Conservation (phyloP, 139 green algal species). For the Spirogloea muscicola region DNA sequence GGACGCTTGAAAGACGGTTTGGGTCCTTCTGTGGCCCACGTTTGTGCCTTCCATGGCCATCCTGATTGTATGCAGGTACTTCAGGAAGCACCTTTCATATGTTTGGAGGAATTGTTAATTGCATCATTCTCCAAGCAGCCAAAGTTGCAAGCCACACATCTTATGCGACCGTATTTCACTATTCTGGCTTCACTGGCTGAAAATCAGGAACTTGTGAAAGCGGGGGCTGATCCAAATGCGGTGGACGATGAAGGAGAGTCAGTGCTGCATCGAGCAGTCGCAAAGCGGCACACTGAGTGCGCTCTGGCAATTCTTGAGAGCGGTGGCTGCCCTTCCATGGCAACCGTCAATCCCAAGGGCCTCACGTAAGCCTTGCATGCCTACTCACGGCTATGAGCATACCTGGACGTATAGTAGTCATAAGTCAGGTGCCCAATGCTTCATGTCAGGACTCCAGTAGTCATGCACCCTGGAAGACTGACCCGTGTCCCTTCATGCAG, state of each 20-base stretch:
- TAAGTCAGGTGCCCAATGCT: too few species aligned
- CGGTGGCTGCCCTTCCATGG: slow-evolving; percentile 9
- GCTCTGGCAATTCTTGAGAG: slow-evolving; percentile 11
- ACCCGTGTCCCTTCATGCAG: slow-evolving; percentile 4
- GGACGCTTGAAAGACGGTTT: slow-evolving; percentile 14
- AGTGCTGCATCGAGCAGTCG: slow-evolving; percentile 15
- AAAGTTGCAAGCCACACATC: too few species aligned
- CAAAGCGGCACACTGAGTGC: slow-evolving; percentile 19
- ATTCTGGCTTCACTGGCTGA: too few species aligned
- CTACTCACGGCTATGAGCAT: too few species aligned
- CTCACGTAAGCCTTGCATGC: slow-evolving; percentile 23
- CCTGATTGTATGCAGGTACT: slow-evolving; percentile 24
- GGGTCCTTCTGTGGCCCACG: slow-evolving; percentile 15
- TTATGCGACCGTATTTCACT: too few species aligned
- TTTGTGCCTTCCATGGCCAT: slow-evolving; percentile 26
- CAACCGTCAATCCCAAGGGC: slow-evolving; percentile 6
- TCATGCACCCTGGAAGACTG: background rate
- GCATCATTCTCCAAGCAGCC: slow-evolving; percentile 2
- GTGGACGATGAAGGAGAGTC: slow-evolving; percentile 24
- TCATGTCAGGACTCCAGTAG: too few species aligned
- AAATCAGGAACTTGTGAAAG: slow-evolving; percentile 33
- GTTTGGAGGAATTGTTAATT: too few species aligned
- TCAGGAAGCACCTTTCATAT: too few species aligned
- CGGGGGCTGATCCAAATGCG: slow-evolving; percentile 9
- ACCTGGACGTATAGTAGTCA: too few species aligned